phyloP scores from a whole-genome alignment of 176 grass and related monocot species.

The Alloteropsis semialata region DNA sequence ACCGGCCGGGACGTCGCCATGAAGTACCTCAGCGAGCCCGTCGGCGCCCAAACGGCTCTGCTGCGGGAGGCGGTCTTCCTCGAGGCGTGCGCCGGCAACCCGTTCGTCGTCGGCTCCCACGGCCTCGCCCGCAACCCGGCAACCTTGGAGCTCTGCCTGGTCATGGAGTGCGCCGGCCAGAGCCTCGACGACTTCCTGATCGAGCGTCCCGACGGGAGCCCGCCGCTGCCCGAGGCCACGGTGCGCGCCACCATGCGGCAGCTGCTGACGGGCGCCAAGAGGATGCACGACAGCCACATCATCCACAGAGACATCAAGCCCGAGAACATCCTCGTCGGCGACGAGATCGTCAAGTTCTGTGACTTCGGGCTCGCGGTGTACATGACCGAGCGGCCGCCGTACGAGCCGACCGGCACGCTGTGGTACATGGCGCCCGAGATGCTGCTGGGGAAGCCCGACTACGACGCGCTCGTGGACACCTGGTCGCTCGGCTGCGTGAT shows the following conservation, averaged over 20 bases:
- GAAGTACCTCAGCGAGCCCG: not conserved
- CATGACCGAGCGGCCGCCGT: not conserved
- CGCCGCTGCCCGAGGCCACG: not conserved
- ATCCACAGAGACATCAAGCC: conserved; percentile 41
- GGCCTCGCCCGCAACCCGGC: not conserved
- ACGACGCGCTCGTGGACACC: not conserved
- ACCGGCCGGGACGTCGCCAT: not conserved
- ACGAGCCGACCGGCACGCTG: not conserved
- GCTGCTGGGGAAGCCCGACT: not conserved
- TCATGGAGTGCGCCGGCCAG: not conserved
- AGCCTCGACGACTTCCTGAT: not conserved
- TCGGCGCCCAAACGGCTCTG: not conserved
- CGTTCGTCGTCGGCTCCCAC: not conserved
- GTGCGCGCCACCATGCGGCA: not conserved
- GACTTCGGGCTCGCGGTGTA: conserved; percentile 23
- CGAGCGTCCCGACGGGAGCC: not conserved
- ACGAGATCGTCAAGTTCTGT: conserved; percentile 15
- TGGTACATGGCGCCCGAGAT: not conserved
- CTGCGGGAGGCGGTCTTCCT: not conserved
- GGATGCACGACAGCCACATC: conserved; percentile 4
- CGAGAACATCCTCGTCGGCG: conserved; percentile 16
- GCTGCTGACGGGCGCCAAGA: not conserved
- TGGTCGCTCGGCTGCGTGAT: not conserved
- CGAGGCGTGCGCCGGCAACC: not conserved
- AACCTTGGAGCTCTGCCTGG: not conserved